Base-by-base conservation (phyloP, 2,329 filamentous ascomycete genomes). In the Kalmusia sp. region DNA sequence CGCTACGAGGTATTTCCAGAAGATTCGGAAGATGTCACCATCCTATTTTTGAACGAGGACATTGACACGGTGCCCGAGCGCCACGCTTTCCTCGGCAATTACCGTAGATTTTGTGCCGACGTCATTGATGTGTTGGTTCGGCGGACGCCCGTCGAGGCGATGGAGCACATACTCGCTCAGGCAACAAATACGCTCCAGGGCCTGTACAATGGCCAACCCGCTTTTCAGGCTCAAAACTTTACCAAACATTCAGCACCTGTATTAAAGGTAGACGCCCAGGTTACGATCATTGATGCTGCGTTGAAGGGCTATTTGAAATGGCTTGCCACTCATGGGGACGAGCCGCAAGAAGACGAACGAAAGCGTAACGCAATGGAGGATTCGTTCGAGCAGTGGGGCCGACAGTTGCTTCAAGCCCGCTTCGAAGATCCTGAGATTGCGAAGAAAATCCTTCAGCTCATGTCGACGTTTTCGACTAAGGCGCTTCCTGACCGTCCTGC, bases 31-130 rank as follows among this genome's bases (percentile, higher is more conserved):
- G 88, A 97, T 63, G 83, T 90, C 2, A 93, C 90, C 0, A 84
- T 92, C 53, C 79, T 91, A 9, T 95, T 96, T 61, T 81, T 99
- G 1, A 82, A 92, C 65, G 93, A 98, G 68, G 95, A 99, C 69
- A 96, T 96, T 51, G 95, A 99, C 68, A 98, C 93, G 0, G 81
- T 93, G 17, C 95, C 95, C 0, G 95, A 99, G 71, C 85, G 92
- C 21, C 95, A 99, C 75, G 92, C 92, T 1, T 99, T 99, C 71
- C 82, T 98, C 9, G 92, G 93, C 3, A 98, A 99, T 69, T 99
- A 99, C 73, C 84, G 95, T 33, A 85, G 95, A 54, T 98, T 96
- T 68, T 95, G 92, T 71, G 87, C 88, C 3, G 88, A 91, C 54
- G 85, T 97, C 22, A 92, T 99, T 50, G 93, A 98, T 74, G 84